A percentile compares a stretch with the other conserved stretches of the same genome.
These are phyloP conservation scores for Trematosphaeria pertusa DNA, from an alignment of 2,329 filamentous ascomycete genomes.

Conservation along the genomic window DNA sequence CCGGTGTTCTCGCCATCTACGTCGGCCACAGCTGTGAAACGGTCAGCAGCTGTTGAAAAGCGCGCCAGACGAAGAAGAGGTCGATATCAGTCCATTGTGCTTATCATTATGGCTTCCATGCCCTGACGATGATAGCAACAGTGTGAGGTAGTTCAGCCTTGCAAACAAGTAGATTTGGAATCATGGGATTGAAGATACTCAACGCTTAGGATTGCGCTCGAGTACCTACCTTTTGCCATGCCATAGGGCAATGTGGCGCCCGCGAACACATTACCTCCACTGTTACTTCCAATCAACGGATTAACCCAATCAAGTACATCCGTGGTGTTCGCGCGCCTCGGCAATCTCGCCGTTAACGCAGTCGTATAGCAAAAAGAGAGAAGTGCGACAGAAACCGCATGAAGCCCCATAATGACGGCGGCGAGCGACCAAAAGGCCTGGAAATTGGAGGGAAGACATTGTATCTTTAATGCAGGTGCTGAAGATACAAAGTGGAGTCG, in stretches of 20 bases:
- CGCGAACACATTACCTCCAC: constrained; percentile 56
- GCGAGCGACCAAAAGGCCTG: not conserved
- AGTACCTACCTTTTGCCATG: constrained; percentile 50
- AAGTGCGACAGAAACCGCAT: not conserved
- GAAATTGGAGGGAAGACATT: too few relatives aligned
- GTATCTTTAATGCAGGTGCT: constrained; percentile 2
- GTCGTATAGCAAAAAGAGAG: not conserved
- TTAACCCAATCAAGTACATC: constrained; percentile 49
- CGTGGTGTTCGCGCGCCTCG: constrained; percentile 14
- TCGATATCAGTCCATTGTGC: too few relatives aligned
- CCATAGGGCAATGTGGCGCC: constrained; percentile 56
- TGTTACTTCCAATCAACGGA: constrained; percentile 53
- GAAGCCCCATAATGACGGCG: constrained; percentile 1
- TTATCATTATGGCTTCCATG: too few relatives aligned
- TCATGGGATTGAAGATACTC: too few relatives aligned
- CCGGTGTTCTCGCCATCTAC: constrained; percentile 61
- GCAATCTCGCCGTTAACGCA: not conserved
- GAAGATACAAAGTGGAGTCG: not conserved
- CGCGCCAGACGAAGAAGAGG: too few relatives aligned
- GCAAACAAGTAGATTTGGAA: too few relatives aligned
- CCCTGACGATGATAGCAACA: too few relatives aligned
- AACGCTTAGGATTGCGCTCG: not conserved
- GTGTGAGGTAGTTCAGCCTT: too few relatives aligned
- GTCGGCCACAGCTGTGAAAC: constrained; percentile 53
- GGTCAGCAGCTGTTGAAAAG: constrained; percentile 58